Conservation (phyloP, 768 basidiomycete species). For the Lentinula guzmanii region DNA sequence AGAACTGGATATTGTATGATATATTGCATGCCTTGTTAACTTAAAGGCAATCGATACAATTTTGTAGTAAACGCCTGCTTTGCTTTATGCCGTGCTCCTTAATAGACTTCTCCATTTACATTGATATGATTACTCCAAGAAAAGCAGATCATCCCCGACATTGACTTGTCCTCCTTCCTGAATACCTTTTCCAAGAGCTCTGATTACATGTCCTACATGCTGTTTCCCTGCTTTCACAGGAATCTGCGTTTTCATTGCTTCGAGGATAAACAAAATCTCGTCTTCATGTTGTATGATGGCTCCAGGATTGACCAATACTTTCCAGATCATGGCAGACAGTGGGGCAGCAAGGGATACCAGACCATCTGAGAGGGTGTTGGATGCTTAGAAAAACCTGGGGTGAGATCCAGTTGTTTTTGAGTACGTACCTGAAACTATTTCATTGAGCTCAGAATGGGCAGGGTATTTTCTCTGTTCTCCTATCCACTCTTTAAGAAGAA, state of each 20-base stretch:
- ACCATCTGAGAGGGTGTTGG: neutral
- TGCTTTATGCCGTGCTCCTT: neutral
- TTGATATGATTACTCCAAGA: conserved; percentile 14
- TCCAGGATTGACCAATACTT: conserved; percentile 25
- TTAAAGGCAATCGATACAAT: neutral
- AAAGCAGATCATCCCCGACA: conserved; percentile 39
- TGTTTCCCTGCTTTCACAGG: conserved; percentile 37
- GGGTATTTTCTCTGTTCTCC: neutral
- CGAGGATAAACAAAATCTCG: conserved; percentile 42
- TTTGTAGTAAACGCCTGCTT: neutral
- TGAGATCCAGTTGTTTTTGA: too few species aligned
- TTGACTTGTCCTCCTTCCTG: conserved; percentile 38
- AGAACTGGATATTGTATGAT: neutral
- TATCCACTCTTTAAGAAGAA: neutral
- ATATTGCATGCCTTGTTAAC: neutral
- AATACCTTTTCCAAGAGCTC: conserved; percentile 31
- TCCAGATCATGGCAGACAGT: neutral
- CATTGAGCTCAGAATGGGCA: neutral
- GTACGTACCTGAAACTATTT: neutral
- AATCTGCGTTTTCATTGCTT: conserved; percentile 67
- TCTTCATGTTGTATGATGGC: conserved; percentile 34
- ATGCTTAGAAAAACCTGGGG: too few species aligned
- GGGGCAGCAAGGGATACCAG: neutral
- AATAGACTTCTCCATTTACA: neutral
- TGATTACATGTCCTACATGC: conserved; percentile 38